Evolutionary conservation across 371 early-diverging fungal genomes (phyloP).

Genomic region (Neoconidiobolus thromboides): DNA sequence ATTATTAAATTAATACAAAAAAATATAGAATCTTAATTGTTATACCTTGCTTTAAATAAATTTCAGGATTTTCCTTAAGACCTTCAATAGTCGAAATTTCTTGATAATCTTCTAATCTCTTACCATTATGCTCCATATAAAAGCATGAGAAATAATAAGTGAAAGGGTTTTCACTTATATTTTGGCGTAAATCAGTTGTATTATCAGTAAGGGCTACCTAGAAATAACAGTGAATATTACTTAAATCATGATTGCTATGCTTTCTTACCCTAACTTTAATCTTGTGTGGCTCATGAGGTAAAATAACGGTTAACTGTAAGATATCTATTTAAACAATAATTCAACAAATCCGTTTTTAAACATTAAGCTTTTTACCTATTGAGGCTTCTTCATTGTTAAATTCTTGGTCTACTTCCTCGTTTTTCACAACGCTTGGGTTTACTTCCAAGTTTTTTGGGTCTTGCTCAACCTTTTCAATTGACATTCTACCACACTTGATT

Average conservation of each 20-base stretch:
- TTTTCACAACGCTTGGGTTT: too few species aligned
- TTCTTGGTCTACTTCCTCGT: too few species aligned
- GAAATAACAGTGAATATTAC: too few species aligned
- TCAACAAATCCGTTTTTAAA: too few species aligned
- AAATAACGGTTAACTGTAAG: neutral
- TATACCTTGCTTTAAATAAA: constrained; percentile 54
- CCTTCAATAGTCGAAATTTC: constrained; percentile 61
- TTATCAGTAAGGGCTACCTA: constrained; percentile 22
- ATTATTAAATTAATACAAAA: neutral
- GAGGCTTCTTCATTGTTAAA: too few species aligned
- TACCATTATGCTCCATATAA: constrained; percentile 49
- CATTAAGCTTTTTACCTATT: too few species aligned
- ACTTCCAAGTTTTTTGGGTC: too few species aligned
- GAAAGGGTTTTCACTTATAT: constrained; percentile 67
- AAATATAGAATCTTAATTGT: neutral
- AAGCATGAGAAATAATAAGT: constrained; percentile 80
- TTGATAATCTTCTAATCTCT: constrained; percentile 42
- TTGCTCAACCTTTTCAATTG: too few species aligned
- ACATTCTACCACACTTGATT: too few species aligned
- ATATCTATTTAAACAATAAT: too few species aligned
- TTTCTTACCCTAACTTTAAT: neutral
- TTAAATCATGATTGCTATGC: neutral
- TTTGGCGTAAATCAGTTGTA: constrained; percentile 71
- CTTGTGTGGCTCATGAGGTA: constrained; percentile 1
- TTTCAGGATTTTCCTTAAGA: constrained; percentile 37